Conservation (phyloP, 2,329 filamentous ascomycete species). For the Lasiodiplodia citricola region DNA sequence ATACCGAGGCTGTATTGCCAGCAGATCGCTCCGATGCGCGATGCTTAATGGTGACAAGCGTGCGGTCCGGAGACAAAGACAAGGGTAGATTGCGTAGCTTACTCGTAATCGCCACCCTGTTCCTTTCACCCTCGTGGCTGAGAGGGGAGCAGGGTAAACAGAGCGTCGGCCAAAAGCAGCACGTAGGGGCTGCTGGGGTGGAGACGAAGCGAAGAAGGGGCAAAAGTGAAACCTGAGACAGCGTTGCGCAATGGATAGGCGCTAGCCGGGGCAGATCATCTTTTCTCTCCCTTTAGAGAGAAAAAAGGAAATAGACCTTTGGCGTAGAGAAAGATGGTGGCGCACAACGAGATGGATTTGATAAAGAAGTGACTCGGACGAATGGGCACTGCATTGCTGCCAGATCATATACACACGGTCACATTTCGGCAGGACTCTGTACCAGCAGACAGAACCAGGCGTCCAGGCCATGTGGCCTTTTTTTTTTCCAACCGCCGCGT, state of each 20-base stretch:
- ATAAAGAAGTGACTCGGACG: not conserved
- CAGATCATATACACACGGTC: not conserved
- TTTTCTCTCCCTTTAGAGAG: not conserved
- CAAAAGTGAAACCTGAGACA: conserved; percentile 7
- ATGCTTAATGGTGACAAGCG: conserved; percentile 11
- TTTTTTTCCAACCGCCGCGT: not conserved
- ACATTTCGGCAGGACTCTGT: conserved; percentile 1
- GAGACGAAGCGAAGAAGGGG: conserved; percentile 10
- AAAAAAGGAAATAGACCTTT: not conserved
- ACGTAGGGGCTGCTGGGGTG: conserved; percentile 4
- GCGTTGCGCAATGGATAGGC: conserved; percentile 16
- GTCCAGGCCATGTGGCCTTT: conserved; percentile 17
- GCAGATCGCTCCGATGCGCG: not conserved
- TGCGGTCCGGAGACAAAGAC: not conserved
- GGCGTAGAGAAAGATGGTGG: not conserved
- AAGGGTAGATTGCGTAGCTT: conserved; percentile 10
- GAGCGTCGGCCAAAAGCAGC: conserved; percentile 8
- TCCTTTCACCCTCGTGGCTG: conserved; percentile 5
- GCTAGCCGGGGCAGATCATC: conserved; percentile 13
- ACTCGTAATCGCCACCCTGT: not conserved
- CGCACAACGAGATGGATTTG: not conserved
- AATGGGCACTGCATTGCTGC: conserved; percentile 6
- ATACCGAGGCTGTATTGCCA: not conserved
- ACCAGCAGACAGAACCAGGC: conserved; percentile 13
- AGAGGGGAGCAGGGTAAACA: conserved; percentile 15